Conservation (phyloP, 1,284 basidiomycete genomes). For the Ceratobasidium sp. region DNA sequence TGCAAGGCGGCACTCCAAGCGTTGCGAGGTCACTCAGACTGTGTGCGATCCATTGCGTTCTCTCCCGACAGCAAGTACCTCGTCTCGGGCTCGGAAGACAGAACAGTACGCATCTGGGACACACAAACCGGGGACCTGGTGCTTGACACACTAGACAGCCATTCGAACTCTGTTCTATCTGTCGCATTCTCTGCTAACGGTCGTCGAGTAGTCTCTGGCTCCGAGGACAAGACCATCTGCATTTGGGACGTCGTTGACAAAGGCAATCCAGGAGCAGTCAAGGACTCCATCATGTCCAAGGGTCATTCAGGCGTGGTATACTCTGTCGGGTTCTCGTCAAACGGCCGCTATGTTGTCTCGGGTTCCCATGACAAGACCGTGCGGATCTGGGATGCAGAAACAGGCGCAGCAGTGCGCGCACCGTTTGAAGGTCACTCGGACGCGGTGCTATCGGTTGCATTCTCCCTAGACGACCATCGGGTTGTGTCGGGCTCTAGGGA, state of each 20-base stretch:
- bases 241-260: conserved; percentile 43
- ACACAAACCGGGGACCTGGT: background rate
- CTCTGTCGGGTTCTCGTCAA: conserved; percentile 41
- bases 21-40: conserved; percentile 8
- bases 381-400: background rate
- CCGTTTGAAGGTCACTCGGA: background rate
- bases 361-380: conserved; percentile 24
- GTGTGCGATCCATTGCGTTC: conserved; percentile 57
- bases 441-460: background rate
- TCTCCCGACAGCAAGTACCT: conserved; percentile 52
- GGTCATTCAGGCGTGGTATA: background rate
- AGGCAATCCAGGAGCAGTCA: background rate
- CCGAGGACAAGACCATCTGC: conserved; percentile 28
- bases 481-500: conserved; percentile 26
- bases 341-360: conserved; percentile 21
- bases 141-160: conserved; percentile 55
- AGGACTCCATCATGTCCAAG: background rate
- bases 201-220: conserved; percentile 37
- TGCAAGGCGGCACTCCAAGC: background rate
- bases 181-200: conserved; percentile 47
- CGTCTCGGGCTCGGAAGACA: conserved; percentile 37
- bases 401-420: background rate
- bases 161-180: conserved; percentile 55
- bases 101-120: conserved; percentile 45
- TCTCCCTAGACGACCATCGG: background rate